Evolutionary conservation across 2,329 filamentous ascomycete genomes (phyloP).

Genomic region (Ascochyta rabiei): DNA sequence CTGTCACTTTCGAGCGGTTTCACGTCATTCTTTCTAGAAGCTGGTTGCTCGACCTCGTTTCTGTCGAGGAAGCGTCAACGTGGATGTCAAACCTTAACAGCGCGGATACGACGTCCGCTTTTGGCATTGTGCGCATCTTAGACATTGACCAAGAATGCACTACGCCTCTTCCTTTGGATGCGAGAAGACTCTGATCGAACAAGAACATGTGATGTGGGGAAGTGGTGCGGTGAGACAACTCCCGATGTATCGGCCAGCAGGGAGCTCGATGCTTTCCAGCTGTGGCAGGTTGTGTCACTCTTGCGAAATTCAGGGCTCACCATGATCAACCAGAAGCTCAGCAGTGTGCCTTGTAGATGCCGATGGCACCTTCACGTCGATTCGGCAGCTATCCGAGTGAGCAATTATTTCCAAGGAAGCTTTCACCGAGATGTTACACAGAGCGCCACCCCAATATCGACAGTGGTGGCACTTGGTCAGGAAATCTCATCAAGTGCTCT

Average conservation of each 20-base stretch:
- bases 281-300: slow-evolving; percentile 17
- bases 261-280: slow-evolving; percentile 14
- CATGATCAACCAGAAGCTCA: slow-evolving; percentile 4
- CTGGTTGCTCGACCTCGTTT: slow-evolving; percentile 17
- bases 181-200: slow-evolving; percentile 10
- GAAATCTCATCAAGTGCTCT: background rate
- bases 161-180: slow-evolving; percentile 14
- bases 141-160: slow-evolving; percentile 20
- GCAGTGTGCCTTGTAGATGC: slow-evolving; percentile 2
- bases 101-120: slow-evolving; percentile 23
- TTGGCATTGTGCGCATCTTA: slow-evolving; percentile 18
- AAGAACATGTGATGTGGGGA: slow-evolving; percentile 28
- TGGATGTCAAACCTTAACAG: slow-evolving; percentile 29
- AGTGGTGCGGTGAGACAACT: slow-evolving; percentile 27
- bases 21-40: slow-evolving; percentile 41
- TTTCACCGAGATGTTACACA: slow-evolving; percentile 9
- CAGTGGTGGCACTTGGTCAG: background rate
- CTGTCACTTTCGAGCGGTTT: slow-evolving; percentile 38
- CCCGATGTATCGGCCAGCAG: slow-evolving; percentile 23
- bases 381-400: slow-evolving; percentile 6
- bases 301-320: background rate
- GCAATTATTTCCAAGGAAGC: background rate
- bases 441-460: slow-evolving; percentile 4
- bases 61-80: slow-evolving; percentile 26
- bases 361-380: background rate